Evolutionary conservation across 108 stramenopile genomes (phyloP), one percentile per base, ranked within the genome.

Genomic region (Nitzschia sp.): DNA sequence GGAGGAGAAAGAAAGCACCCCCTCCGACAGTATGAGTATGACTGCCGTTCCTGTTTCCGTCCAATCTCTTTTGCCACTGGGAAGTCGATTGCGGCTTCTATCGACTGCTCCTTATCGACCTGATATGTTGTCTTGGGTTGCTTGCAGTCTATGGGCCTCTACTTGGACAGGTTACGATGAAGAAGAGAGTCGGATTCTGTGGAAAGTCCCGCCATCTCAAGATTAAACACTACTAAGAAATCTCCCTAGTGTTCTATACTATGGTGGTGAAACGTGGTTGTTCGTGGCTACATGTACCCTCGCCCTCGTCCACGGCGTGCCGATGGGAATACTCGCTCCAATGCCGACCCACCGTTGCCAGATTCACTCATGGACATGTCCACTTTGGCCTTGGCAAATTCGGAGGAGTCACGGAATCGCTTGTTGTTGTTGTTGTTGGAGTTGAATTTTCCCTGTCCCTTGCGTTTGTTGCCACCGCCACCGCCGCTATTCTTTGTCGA

Each of bases 261-360:
- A 34, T 34, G 29, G 29, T 34, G 29, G 1, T 34, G 3, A 3
- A 34, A 34, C 14, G 19, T 54, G 2, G 53, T 25, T 7, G 53
- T 8, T 10, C 3, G 21, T 39, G 9, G 0, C 41, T 67, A 67
- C 78, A 79, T 79, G 67, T 79, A 79, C 20, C 83, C 83, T 57
- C 82, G 73, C 10, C 86, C 86, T 25, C 84, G 74, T 0, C 86
- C 86, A 58, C 87, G 65, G 41, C 84, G 61, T 59, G 83, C 81
- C 39, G 87, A 88, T 25, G 87, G 87, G 70, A 88, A 88, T 1
- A 86, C 84, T 24, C 57, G 61, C 14, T 82, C 59, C 11, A 85
- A 60, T 15, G 15, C 22, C 26, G n/a, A 38, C 46, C 17, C 17
- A 38, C 71, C 68, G 26, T 51, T 54, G 0, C 54, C 57, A 19